A percentile compares a stretch with the other conserved stretches of the same genome.
phyloP scores from a whole-genome alignment of 129 eudicot species.

The Logfia minima region DNA sequence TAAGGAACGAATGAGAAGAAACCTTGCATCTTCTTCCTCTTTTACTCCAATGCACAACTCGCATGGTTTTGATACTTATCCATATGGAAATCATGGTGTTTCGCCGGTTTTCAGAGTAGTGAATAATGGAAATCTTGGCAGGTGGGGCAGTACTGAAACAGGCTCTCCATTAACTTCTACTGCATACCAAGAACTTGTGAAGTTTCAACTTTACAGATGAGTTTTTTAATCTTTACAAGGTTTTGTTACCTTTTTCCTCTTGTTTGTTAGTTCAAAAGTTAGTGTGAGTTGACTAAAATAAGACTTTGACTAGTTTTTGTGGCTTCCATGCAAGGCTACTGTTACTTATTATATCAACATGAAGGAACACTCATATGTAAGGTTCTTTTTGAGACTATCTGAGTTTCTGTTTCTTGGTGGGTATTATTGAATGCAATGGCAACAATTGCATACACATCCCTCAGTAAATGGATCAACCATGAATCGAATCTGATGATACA shows the following conservation, averaged over 20 bases:
- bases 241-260: constrained; percentile 7
- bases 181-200: constrained; percentile 14
- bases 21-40: not conserved
- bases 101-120: constrained; percentile 14
- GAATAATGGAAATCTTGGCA: constrained; percentile 9
- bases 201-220: constrained; percentile 10
- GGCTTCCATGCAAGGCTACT: constrained; percentile 10
- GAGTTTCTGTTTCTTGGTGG: not conserved
- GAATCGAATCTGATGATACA: not conserved
- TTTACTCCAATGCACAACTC: not conserved
- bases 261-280: constrained; percentile 26
- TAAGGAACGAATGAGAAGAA: constrained; percentile 21
- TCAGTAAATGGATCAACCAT: not conserved
- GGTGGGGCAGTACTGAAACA: not conserved
- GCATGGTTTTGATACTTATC: not conserved
- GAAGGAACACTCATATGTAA: not conserved
- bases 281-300: constrained; percentile 21
- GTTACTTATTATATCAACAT: constrained; percentile 1
- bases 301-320: constrained; percentile 25
- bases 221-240: constrained; percentile 18
- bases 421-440: not conserved
- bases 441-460: not conserved
- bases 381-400: not conserved
- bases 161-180: constrained; percentile 29
- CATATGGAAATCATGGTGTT: constrained; percentile 6